A percentile compares a stretch with the other conserved stretches of the same genome.
phyloP scores from a whole-genome alignment of 1,139 yeast genomes.

The Suhomyces bribrorum region DNA sequence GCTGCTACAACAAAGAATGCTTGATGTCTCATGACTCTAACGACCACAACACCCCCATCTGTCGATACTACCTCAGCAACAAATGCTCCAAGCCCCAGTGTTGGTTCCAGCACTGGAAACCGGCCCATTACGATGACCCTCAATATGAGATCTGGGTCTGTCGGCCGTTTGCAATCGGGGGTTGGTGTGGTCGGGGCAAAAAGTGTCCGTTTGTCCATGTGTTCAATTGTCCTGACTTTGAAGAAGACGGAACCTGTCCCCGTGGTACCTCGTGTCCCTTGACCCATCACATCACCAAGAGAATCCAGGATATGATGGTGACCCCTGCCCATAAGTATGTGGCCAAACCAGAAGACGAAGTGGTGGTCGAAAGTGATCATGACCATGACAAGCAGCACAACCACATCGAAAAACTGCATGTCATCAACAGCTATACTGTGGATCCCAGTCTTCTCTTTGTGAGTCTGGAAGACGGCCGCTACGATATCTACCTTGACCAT shows the following conservation, averaged over 20 bases:
- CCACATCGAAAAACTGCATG: slow-evolving; percentile 18
- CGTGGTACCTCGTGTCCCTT: slow-evolving; percentile 51
- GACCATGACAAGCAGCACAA: slow-evolving; percentile 15
- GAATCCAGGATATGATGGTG: slow-evolving; percentile 31
- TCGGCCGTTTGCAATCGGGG: slow-evolving; percentile 65
- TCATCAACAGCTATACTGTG: slow-evolving; percentile 39
- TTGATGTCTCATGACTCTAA: slow-evolving; percentile 56
- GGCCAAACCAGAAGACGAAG: slow-evolving; percentile 20
- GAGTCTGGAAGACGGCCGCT: slow-evolving; percentile 24
- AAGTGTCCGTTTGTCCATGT: slow-evolving; percentile 59
- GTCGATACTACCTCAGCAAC: slow-evolving; percentile 53
- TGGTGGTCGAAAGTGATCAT: slow-evolving; percentile 31
- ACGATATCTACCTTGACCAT: slow-evolving; percentile 31
- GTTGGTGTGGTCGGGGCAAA: slow-evolving; percentile 66
- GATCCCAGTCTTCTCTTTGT: slow-evolving; percentile 30
- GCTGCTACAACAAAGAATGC: slow-evolving; percentile 52
- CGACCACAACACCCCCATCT: slow-evolving; percentile 66
- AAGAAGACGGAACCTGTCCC: slow-evolving; percentile 59
- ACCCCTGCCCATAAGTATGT: slow-evolving; percentile 21
- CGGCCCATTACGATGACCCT: slow-evolving; percentile 39
- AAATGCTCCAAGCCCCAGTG: slow-evolving; percentile 60
- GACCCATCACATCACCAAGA: slow-evolving; percentile 42
- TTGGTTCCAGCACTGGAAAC: slow-evolving; percentile 48
- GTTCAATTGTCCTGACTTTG: slow-evolving; percentile 71
- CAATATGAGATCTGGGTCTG: slow-evolving; percentile 53